Percentiles rank a stretch among this genome's conserved stretches.
Conservation (phyloP, 495 filamentous ascomycete species). For the Sphaerosporella brunnea region DNA sequence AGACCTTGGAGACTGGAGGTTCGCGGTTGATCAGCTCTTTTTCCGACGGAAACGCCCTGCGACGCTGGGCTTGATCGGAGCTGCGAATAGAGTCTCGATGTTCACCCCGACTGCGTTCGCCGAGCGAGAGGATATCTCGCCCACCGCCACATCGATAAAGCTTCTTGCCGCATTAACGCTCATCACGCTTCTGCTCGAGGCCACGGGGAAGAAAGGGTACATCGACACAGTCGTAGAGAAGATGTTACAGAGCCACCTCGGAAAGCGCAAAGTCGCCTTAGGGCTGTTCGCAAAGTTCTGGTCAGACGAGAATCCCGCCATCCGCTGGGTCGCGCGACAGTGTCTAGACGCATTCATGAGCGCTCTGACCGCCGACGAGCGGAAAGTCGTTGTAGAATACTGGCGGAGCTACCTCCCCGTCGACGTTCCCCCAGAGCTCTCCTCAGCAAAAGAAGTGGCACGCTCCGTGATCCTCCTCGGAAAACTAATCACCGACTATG, state of each 20-base stretch:
- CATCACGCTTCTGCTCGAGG: conserved; percentile 15
- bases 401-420: conserved; percentile 15
- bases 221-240: conserved; percentile 9
- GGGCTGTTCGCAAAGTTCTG: conserved; percentile 25
- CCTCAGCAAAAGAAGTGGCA: conserved; percentile 18
- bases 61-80: conserved; percentile 18
- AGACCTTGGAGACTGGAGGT: conserved; percentile 10
- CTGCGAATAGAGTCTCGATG: conserved; percentile 13
- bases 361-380: conserved; percentile 5
- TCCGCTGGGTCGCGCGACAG: conserved; percentile 16
- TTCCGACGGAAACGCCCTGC: conserved; percentile 16
- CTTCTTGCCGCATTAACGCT: conserved; percentile 13
- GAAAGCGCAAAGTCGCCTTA: conserved; percentile 2
- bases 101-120: conserved; percentile 4
- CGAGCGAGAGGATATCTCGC: conserved; percentile 8
- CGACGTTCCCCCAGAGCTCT: conserved; percentile 18
- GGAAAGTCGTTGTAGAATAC: conserved; percentile 8
- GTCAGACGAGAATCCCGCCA: conserved; percentile 15
- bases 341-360: conserved; percentile 13
- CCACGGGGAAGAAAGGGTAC: conserved; percentile 12
- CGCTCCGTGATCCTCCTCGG: conserved; percentile 20
- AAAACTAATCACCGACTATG: conserved; percentile 13
- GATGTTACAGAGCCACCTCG: conserved; percentile 2
- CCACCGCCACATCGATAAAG: conserved; percentile 17
- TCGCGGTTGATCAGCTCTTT: conserved; percentile 14